Evolutionary conservation across 2,329 filamentous ascomycete species (phyloP).

Genomic region (Seiridium unicorne): DNA sequence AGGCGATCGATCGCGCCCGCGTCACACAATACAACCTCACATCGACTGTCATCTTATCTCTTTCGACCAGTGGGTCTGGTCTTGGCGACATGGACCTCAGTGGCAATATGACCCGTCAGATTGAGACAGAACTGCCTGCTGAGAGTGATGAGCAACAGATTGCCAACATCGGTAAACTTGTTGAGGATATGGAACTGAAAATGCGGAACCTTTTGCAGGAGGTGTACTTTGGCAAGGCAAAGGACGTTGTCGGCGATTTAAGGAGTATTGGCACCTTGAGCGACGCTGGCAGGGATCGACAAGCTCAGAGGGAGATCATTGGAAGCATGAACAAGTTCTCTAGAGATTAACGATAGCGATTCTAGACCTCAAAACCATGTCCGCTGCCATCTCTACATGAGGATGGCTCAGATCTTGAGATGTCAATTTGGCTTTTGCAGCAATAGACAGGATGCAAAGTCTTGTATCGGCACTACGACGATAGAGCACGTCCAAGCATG

Average conservation of each 20-base stretch:
- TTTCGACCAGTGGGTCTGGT: conserved; percentile 61
- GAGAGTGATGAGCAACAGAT: conserved; percentile 92
- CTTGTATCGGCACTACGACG: too few relatives aligned
- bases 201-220: conserved; percentile 98
- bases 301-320: conserved; percentile 87
- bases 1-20: conserved; percentile 88
- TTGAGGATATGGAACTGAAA: conserved; percentile 99
- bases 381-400: too few relatives aligned
- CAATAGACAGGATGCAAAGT: too few relatives aligned
- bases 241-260: conserved; percentile 95
- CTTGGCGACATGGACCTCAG: conserved; percentile 88
- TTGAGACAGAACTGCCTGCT: conserved; percentile 87
- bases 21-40: conserved; percentile 97
- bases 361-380: neutral
- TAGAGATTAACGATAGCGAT: neutral
- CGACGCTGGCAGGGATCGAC: conserved; percentile 78
- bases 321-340: conserved; percentile 41
- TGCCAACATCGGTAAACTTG: conserved; percentile 87
- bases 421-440: too few relatives aligned
- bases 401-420: too few relatives aligned
- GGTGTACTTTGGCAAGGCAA: conserved; percentile 99
- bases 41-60: conserved; percentile 89
- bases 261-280: conserved; percentile 82
- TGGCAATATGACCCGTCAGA: conserved; percentile 96
- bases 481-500: too few relatives aligned